Conservation (phyloP, 768 basidiomycete genomes). For the Podaxis sp. region DNA sequence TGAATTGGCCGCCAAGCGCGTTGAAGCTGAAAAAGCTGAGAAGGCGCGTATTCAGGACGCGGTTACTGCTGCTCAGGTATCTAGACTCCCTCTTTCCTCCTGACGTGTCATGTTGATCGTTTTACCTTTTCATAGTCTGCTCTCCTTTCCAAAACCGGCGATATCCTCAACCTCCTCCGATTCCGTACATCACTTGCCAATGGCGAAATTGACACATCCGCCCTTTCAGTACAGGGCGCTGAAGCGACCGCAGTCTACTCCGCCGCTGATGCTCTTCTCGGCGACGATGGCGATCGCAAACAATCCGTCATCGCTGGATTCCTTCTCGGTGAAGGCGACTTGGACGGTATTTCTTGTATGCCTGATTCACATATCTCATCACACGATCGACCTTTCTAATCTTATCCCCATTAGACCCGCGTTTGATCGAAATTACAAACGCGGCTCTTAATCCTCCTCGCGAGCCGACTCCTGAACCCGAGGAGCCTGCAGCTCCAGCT, state of each 20-base stretch:
- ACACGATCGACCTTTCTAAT: constrained; percentile 9
- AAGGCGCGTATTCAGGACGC: constrained; percentile 54
- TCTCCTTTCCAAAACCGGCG: constrained; percentile 40
- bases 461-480: constrained; percentile 35
- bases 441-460: constrained; percentile 51
- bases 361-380: constrained; percentile 15
- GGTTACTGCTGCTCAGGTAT: constrained; percentile 59
- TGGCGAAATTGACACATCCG: constrained; percentile 40
- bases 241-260: constrained; percentile 58
- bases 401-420: constrained; percentile 45
- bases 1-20: constrained; percentile 52
- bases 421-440: constrained; percentile 56
- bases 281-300: constrained; percentile 51
- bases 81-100: constrained; percentile 12
- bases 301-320: constrained; percentile 52
- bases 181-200: constrained; percentile 48
- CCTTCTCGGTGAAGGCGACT: constrained; percentile 54
- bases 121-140: constrained; percentile 35
- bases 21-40: constrained; percentile 55
- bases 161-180: constrained; percentile 59
- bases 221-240: constrained; percentile 41
- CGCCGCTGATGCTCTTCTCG: constrained; percentile 52
- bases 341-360: constrained; percentile 66
- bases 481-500: constrained; percentile 20
- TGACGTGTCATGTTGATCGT: neutral